Base-by-base conservation (phyloP, 1,284 basidiomycete species). In the Xanthoconium separans region DNA sequence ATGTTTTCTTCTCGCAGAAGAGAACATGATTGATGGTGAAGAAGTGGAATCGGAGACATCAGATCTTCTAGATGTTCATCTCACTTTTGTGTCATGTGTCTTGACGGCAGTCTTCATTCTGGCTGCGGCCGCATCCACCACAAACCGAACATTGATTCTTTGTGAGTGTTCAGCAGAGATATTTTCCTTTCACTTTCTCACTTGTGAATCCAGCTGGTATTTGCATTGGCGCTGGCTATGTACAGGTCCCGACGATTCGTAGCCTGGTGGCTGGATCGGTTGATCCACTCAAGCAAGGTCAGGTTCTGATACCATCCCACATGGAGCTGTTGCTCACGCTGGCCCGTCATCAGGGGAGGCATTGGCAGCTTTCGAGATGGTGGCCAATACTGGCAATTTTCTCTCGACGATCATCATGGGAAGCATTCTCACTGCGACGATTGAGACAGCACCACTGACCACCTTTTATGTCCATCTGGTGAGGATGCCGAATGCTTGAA, bases 271-370 rank as follows among this genome's bases (percentile, higher is more conserved):
- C 56, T 16, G 63, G 66, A 15, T 70, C 72, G 0, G 69, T 72
- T 2, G 60, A 68, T 13, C 72, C 71, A 9, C 51, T 65, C 0
- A 64, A 65, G n/a, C 71, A 74, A 64, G 70, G 71, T 69, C 36
- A 31, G 47, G 22, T 22, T 40, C 10, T 9, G n/a, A 37, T 37
- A 37, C 36, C 27, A 27, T 27, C 6, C 27, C 27, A 7, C 7
- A 27, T 27, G 27, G 7, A 5, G 7, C 27, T 6, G 27, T 27
- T 1, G 36, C n/a, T 18, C n/a, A 18, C 18, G 36, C 10, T n/a
- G n/a, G 10, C 16, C 11, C 10, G 36, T 37, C 2, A 37, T 8
- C 43, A 73, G 71, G 71, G 27, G 65, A 72, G 22, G 63, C 65
- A n/a, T 49, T 72, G 27, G 68, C 69, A 31, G 65, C 64, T 3